A percentile compares a stretch with the other conserved stretches of the same genome.
These are phyloP conservation scores for Coniferiporia weirii DNA, from an alignment of 1,284 basidiomycete genomes.

Conservation along the genomic window DNA sequence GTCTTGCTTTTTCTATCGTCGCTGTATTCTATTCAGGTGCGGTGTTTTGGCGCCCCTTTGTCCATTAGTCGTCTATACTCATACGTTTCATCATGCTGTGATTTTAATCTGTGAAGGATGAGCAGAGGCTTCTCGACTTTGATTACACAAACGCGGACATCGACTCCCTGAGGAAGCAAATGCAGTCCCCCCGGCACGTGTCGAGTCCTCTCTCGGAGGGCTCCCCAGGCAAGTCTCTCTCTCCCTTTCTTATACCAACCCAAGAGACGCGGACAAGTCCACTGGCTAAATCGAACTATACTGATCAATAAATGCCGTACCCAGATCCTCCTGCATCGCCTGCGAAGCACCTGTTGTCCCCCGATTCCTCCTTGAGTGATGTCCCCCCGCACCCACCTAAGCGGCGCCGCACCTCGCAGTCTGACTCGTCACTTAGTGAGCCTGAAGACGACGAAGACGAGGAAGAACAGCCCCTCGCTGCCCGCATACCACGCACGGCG, in stretches of 20 bases:
- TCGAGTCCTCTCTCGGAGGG: conserved; percentile 31
- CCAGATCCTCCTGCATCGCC: conserved; percentile 28
- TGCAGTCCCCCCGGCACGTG: conserved; percentile 47
- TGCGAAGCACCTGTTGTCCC: conserved; percentile 41
- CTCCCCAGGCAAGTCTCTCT: conserved; percentile 29
- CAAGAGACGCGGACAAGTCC: not conserved
- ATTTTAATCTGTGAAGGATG: conserved; percentile 47
- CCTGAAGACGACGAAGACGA: conserved; percentile 47
- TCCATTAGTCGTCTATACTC: conserved; percentile 1
- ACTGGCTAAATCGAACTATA: not conserved
- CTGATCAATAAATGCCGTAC: conserved; percentile 4
- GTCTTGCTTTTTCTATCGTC: conserved; percentile 1
- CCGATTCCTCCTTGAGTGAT: conserved; percentile 54
- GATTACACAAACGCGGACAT: conserved; percentile 68
- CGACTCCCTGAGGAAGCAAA: conserved; percentile 66
- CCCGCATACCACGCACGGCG: conserved; percentile 35
- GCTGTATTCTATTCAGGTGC: conserved; percentile 15
- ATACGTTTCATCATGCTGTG: conserved; percentile 1
- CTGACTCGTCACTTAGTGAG: conserved; percentile 40
- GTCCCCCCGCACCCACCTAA: conserved; percentile 44
- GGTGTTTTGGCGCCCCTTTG: conserved; percentile 12
- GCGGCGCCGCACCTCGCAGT: conserved; percentile 35
- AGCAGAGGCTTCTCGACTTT: conserved; percentile 72
- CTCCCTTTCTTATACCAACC: not conserved
- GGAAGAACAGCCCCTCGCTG: conserved; percentile 58